phyloP scores from a whole-genome alignment of 345 rosid genomes.

The Eutrema japonicum region DNA sequence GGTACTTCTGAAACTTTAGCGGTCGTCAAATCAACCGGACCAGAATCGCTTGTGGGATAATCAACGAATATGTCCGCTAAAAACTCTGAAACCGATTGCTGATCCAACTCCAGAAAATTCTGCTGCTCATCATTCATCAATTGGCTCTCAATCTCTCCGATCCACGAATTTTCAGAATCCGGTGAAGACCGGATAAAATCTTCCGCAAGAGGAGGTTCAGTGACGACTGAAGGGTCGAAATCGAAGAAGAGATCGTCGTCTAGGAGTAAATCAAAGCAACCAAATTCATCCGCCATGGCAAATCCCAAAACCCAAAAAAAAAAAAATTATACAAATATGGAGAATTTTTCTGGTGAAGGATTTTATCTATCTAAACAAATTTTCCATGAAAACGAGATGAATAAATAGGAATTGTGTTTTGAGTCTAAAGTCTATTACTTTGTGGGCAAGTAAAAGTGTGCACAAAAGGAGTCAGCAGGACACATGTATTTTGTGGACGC shows the following conservation, averaged over 20 bases:
- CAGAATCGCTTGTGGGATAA: conserved; percentile 37
- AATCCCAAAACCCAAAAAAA: neutral
- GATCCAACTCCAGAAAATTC: conserved; percentile 23
- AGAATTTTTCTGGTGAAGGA: neutral
- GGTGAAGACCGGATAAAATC: conserved; percentile 38
- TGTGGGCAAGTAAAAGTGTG: conserved; percentile 32
- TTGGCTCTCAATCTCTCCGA: conserved; percentile 53
- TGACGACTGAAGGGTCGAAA: conserved; percentile 24
- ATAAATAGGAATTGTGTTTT: neutral
- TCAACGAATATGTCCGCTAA: conserved; percentile 54
- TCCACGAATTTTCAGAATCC: conserved; percentile 46
- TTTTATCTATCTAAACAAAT: neutral
- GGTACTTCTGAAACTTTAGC: conserved; percentile 33
- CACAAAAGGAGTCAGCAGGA: neutral
- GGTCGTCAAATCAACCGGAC: conserved; percentile 28
- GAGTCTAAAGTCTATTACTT: conserved; percentile 12
- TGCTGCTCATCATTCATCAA: conserved; percentile 54
- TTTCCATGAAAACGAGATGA: neutral
- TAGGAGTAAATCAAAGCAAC: conserved; percentile 37
- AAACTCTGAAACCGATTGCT: conserved; percentile 42
- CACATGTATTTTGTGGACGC: conserved; percentile 28
- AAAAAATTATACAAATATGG: neutral
- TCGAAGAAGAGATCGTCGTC: conserved; percentile 33
- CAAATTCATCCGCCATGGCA: conserved; percentile 41
- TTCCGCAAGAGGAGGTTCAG: conserved; percentile 11